Evolutionary conservation across 2,329 filamentous ascomycete species (phyloP), one percentile per base, ranked within the genome.

Genomic region (Colletotrichum chrysophilum): DNA sequence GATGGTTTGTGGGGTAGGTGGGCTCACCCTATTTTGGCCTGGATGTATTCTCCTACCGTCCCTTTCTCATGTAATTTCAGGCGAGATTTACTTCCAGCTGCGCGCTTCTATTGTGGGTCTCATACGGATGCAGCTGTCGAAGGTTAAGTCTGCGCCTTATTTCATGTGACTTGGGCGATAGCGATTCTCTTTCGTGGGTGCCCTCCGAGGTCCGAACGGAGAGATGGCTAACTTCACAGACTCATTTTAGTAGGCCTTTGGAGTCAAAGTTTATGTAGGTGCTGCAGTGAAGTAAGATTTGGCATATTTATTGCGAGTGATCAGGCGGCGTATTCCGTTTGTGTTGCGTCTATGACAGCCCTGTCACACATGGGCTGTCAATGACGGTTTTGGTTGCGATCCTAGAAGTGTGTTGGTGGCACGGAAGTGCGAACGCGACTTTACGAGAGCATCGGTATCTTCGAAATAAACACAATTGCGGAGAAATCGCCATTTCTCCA

Each of bases 201-300:
- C n/a, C 18, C 9, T n/a, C 18, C 8, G 18, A 0, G 9, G 9
- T 18, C 18, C 9, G 0, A 48, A 1, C 2, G 2, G 0, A 12
- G 18, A 48, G 7, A n/a, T 48, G 18, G 38, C 18, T 0, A n/a
- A n/a, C 4, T n/a, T n/a, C 18, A 1, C 9, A 10, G 38, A n/a
- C 38, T 48, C 38, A 12, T n/a, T 6, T 34, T 34, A 34, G 32
- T 34, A 7, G 3, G 32, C 32, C 32, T 34, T 34, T 34, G 0
- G 13, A 34, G 32, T 14, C 6, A 34, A 7, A 14, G 1, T 0
- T 34, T 13, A 34, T 7, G 3, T 2, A 34, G 13, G 32, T 34
- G 1, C 32, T 14, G 32, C 32, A 34, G 6, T 7, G 32, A 34
- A 34, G 6, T 34, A 14, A 0, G 0, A 34, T 34, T 34, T 34